Conservation (phyloP, 1,284 basidiomycete species). For the Apiotrichum veenhuisii region DNA sequence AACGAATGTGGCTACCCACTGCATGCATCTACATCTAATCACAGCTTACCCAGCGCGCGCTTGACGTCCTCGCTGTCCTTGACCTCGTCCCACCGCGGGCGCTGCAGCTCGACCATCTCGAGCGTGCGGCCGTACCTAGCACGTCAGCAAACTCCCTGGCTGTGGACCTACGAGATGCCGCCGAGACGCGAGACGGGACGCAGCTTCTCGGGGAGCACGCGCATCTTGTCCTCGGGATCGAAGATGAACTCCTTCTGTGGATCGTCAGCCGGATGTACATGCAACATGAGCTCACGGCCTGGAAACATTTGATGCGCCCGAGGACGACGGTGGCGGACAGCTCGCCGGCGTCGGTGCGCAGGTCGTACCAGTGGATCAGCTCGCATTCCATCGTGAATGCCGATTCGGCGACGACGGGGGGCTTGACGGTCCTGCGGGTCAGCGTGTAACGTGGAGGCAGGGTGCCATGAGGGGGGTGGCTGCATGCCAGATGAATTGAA, state of each 20-base stretch:
- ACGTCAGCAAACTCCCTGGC: slow-evolving; percentile 48
- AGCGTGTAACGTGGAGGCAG: neutral
- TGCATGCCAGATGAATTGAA: no score
- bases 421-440: slow-evolving; percentile 53
- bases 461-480: no score
- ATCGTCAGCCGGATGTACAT: neutral
- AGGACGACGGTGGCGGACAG: slow-evolving; percentile 60
- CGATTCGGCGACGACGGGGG: slow-evolving; percentile 66
- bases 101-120: slow-evolving; percentile 52
- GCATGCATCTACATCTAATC: neutral
- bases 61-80: slow-evolving; percentile 48
- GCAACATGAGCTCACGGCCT: slow-evolving; percentile 49
- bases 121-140: slow-evolving; percentile 53
- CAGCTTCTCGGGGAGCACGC: slow-evolving; percentile 53
- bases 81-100: slow-evolving; percentile 59
- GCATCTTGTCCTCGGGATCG: slow-evolving; percentile 53
- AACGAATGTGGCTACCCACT: neutral
- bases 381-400: slow-evolving; percentile 69
- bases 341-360: slow-evolving; percentile 51
- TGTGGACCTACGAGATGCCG: slow-evolving; percentile 47
- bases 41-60: slow-evolving; percentile 4
- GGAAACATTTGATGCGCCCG: slow-evolving; percentile 62
- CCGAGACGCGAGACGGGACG: slow-evolving; percentile 63
- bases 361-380: slow-evolving; percentile 60
- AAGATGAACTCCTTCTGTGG: slow-evolving; percentile 55